Evolutionary conservation across 2,329 filamentous ascomycete genomes (phyloP).

Genomic region (Fonsecaea erecta): DNA sequence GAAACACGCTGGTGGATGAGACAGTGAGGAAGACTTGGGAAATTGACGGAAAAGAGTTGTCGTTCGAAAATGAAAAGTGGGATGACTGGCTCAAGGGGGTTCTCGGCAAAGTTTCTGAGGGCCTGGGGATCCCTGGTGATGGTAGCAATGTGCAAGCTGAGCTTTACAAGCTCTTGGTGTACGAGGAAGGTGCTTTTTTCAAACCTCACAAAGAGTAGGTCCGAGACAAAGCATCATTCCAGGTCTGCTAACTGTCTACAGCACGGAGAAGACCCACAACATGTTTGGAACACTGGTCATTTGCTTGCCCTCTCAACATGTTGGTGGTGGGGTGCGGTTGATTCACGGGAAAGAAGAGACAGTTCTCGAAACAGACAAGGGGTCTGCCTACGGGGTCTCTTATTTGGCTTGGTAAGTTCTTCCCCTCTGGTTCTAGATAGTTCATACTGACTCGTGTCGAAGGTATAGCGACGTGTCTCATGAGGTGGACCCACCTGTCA

Average conservation of each 20-base stretch:
- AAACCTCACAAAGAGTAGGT: conserved; percentile 50
- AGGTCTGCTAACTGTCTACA: background rate
- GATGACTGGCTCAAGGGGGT: conserved; percentile 24
- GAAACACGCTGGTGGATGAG: conserved; percentile 48
- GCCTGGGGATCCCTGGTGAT: conserved; percentile 24
- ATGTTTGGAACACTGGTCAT: conserved; percentile 59
- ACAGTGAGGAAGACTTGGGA: conserved; percentile 52
- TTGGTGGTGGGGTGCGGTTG: conserved; percentile 53
- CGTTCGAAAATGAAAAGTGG: conserved; percentile 46
- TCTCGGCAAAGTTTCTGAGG: conserved; percentile 9
- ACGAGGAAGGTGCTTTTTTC: conserved; percentile 57
- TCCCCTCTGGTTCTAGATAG: too few species aligned
- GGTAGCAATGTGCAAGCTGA: conserved; percentile 44
- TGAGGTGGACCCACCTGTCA: too few species aligned
- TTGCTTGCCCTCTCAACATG: conserved; percentile 54
- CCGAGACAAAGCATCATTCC: background rate
- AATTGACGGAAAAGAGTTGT: conserved; percentile 47
- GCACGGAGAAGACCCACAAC: conserved; percentile 51
- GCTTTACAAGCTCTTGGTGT: conserved; percentile 56
- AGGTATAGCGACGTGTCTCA: too few species aligned
- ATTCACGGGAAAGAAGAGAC: conserved; percentile 39
- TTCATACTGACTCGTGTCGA: too few species aligned
- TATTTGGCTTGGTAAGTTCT: conserved; percentile 9
- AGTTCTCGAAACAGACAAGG: too few species aligned
- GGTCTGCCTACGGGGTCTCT: too few species aligned